A percentile compares a stretch with the other conserved stretches of the same genome.
phyloP scores from a whole-genome alignment of 495 filamentous ascomycete genomes.

The Tuber microsphaerosporum region DNA sequence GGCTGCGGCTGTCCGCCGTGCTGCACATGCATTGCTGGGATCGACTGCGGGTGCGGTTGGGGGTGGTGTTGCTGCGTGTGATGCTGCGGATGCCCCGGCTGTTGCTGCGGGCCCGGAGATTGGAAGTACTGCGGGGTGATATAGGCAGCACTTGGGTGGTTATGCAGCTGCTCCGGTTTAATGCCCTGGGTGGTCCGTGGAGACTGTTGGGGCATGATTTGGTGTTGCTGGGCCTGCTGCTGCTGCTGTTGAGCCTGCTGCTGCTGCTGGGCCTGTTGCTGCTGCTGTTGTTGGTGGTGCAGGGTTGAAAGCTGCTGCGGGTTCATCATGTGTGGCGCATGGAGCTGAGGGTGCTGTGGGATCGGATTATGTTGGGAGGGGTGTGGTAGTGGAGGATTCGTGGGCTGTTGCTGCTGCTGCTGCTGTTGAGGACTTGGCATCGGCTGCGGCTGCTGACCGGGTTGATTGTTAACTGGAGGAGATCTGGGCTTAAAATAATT shows the following conservation, averaged over 20 bases:
- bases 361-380: conserved; percentile 52
- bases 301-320: conserved; percentile 45
- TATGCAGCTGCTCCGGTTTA: conserved; percentile 41
- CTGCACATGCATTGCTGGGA: conserved; percentile 54
- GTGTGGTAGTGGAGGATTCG: conserved; percentile 48
- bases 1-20: conserved; percentile 49
- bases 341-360: conserved; percentile 46
- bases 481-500: conserved; percentile 58
- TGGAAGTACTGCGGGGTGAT: conserved; percentile 44
- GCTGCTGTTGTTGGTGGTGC: conserved; percentile 44
- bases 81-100: conserved; percentile 49
- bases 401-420: conserved; percentile 48
- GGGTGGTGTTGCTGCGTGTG: conserved; percentile 47
- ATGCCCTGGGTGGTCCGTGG: conserved; percentile 38
- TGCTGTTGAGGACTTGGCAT: conserved; percentile 47
- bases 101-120: conserved; percentile 55
- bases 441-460: conserved; percentile 51
- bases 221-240: conserved; percentile 40
- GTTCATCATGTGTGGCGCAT: conserved; percentile 41
- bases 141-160: conserved; percentile 37
- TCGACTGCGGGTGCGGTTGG: conserved; percentile 41
- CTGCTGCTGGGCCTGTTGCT: conserved; percentile 46
- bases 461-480: conserved; percentile 56
- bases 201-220: conserved; percentile 43
- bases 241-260: conserved; percentile 59